These are phyloP conservation scores for Dactylellina parvicollis DNA, from an alignment of 2,329 filamentous ascomycete genomes.

Conservation along the genomic window DNA sequence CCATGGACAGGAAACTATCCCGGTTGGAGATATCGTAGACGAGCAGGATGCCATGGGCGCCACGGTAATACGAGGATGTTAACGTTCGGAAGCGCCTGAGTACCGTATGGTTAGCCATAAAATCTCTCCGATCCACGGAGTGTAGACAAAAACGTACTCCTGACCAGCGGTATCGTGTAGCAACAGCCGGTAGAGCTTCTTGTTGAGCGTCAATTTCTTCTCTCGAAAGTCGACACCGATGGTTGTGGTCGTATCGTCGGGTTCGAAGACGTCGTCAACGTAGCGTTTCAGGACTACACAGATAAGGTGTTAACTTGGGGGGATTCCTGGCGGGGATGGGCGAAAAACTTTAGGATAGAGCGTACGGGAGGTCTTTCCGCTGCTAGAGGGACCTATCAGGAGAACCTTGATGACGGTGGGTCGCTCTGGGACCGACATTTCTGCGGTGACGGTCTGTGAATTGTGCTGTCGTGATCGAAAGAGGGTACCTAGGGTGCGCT, in stretches of 20 bases:
- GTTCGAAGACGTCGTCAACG: constrained; percentile 69
- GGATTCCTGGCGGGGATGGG: neutral
- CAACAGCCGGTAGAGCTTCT: constrained; percentile 66
- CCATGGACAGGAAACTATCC: constrained; percentile 67
- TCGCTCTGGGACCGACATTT: constrained; percentile 42
- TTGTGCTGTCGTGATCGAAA: neutral
- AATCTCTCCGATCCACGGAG: too few species aligned
- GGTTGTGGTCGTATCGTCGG: constrained; percentile 67
- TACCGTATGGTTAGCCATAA: too few species aligned
- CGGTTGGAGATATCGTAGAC: constrained; percentile 66
- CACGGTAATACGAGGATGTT: constrained; percentile 66
- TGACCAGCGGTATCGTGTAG: constrained; percentile 65
- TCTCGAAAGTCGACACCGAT: constrained; percentile 71
- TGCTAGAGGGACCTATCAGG: constrained; percentile 68
- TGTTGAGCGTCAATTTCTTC: constrained; percentile 67
- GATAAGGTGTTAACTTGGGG: neutral
- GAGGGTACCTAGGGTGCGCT: neutral
- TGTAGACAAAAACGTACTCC: constrained; percentile 50
- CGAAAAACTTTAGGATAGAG: constrained; percentile 45
- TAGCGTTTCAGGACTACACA: constrained; percentile 67
- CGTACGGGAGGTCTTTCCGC: constrained; percentile 68
- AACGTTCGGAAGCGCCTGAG: constrained; percentile 64
- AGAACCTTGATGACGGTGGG: constrained; percentile 67
- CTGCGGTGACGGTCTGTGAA: neutral
- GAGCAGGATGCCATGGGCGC: constrained; percentile 65